phyloP scores from a whole-genome alignment of 2,329 filamentous ascomycete species.

The Paecilomyces sp. region DNA sequence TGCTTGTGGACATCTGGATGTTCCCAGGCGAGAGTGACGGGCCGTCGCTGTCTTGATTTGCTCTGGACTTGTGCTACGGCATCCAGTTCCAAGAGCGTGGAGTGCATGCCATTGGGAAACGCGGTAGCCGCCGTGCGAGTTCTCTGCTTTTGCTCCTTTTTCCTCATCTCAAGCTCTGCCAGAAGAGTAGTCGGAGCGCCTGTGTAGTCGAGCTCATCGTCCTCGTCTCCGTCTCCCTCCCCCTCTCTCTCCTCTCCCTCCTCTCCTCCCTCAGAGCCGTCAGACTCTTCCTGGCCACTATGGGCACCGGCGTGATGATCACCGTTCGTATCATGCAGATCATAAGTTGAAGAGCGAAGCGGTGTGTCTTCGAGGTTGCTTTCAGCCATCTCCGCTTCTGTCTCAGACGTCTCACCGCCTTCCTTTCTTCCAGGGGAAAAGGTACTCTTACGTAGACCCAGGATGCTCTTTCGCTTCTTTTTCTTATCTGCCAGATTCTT shows the following conservation, averaged over 20 bases:
- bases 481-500: constrained; percentile 17
- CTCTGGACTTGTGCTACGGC: constrained; percentile 81
- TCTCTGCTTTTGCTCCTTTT: constrained; percentile 76
- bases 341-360: constrained; percentile 6
- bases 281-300: constrained; percentile 13
- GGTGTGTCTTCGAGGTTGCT: constrained; percentile 13
- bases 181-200: constrained; percentile 83
- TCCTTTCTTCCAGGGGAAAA: constrained; percentile 11
- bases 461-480: constrained; percentile 22
- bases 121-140: constrained; percentile 60
- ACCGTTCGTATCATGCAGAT: constrained; percentile 7
- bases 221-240: constrained; percentile 41
- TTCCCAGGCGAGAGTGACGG: constrained; percentile 88
- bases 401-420: constrained; percentile 4
- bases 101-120: constrained; percentile 73
- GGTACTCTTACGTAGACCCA: constrained; percentile 14
- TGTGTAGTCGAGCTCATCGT: constrained; percentile 43
- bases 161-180: constrained; percentile 84
- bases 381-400: constrained; percentile 12
- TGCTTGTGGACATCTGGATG: constrained; percentile 33
- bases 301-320: constrained; percentile 9
- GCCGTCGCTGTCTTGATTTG: constrained; percentile 60
- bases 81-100: constrained; percentile 83
- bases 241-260: constrained; percentile 15
- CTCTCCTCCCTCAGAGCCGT: neutral